phyloP scores from a whole-genome alignment of 768 basidiomycete genomes.

The Pleurotus ostreatus region DNA sequence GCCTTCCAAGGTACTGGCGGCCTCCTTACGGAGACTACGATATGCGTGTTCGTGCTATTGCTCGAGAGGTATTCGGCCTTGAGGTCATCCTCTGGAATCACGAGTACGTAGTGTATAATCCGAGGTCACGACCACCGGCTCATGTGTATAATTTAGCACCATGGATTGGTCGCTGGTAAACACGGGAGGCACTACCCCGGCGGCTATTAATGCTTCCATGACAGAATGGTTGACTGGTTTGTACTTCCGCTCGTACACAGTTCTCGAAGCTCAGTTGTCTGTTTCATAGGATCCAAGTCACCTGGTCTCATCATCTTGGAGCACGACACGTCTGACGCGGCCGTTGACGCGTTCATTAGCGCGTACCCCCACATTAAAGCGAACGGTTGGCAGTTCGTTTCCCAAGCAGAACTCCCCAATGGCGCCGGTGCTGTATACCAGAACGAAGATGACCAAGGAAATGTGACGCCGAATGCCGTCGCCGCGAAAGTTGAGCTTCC shows the following conservation, averaged over 20 bases:
- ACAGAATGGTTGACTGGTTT: slow-evolving; percentile 54
- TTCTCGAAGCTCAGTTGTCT: not conserved
- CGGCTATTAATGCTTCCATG: slow-evolving; percentile 46
- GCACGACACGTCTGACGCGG: slow-evolving; percentile 66
- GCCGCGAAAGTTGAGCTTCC: too few relatives aligned
- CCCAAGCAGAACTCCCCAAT: slow-evolving; percentile 42
- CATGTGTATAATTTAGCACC: slow-evolving; percentile 40
- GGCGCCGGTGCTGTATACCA: slow-evolving; percentile 35
- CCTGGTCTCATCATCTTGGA: slow-evolving; percentile 83
- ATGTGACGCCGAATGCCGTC: not conserved
- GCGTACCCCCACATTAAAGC: slow-evolving; percentile 58
- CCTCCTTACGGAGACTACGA: slow-evolving; percentile 87
- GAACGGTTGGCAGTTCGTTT: slow-evolving; percentile 69
- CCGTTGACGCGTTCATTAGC: slow-evolving; percentile 64
- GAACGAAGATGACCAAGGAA: slow-evolving; percentile 28
- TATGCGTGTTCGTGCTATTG: slow-evolving; percentile 80
- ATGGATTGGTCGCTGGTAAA: slow-evolving; percentile 66
- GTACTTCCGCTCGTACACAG: slow-evolving; percentile 9
- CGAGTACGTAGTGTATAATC: slow-evolving; percentile 47
- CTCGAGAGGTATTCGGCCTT: slow-evolving; percentile 76
- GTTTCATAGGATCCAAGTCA: slow-evolving; percentile 50
- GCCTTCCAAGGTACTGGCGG: slow-evolving; percentile 71
- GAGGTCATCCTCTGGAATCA: slow-evolving; percentile 88
- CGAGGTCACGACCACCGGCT: slow-evolving; percentile 15
- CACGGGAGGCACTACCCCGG: slow-evolving; percentile 35